A percentile compares a stretch with the other conserved stretches of the same genome.
Evolutionary conservation across 352 stramenopile species (phyloP).

Genomic region (Phytopythium cucurbitacearum): DNA sequence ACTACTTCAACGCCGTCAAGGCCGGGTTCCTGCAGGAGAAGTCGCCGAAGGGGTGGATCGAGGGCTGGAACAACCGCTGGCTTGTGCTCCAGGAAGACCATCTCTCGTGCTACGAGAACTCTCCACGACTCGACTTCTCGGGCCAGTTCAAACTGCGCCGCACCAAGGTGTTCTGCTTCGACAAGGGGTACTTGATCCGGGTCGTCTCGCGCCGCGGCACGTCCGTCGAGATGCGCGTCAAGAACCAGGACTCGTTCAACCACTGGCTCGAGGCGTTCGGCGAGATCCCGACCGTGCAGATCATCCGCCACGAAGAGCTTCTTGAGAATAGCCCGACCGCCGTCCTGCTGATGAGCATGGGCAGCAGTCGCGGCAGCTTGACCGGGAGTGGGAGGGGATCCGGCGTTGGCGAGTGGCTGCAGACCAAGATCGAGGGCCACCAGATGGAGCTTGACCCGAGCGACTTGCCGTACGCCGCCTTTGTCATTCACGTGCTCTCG

Average conservation of each 20-base stretch:
- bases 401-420: conserved; percentile 54
- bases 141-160: conserved; percentile 65
- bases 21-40: conserved; percentile 70
- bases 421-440: conserved; percentile 80
- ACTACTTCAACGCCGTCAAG: conserved; percentile 82
- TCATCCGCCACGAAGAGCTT: conserved; percentile 72
- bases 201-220: conserved; percentile 64
- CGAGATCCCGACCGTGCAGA: conserved; percentile 42
- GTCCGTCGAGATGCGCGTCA: conserved; percentile 74
- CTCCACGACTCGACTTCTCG: conserved; percentile 66
- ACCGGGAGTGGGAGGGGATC: conserved; percentile 9
- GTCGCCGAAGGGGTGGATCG: conserved; percentile 73
- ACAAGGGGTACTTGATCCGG: conserved; percentile 73
- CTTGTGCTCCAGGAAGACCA: conserved; percentile 74
- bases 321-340: conserved; percentile 78
- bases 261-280: conserved; percentile 64
- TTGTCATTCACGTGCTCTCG: conserved; percentile 76
- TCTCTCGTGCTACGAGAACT: conserved; percentile 80
- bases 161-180: conserved; percentile 65
- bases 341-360: conserved; percentile 65
- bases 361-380: conserved; percentile 8
- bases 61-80: conserved; percentile 80
- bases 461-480: conserved; percentile 67
- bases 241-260: conserved; percentile 74
- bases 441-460: conserved; percentile 67